Percentiles rank a stretch among this genome's conserved stretches.
phyloP scores from a whole-genome alignment of 2,329 filamentous ascomycete species.

The Cladorrhinum sp. region DNA sequence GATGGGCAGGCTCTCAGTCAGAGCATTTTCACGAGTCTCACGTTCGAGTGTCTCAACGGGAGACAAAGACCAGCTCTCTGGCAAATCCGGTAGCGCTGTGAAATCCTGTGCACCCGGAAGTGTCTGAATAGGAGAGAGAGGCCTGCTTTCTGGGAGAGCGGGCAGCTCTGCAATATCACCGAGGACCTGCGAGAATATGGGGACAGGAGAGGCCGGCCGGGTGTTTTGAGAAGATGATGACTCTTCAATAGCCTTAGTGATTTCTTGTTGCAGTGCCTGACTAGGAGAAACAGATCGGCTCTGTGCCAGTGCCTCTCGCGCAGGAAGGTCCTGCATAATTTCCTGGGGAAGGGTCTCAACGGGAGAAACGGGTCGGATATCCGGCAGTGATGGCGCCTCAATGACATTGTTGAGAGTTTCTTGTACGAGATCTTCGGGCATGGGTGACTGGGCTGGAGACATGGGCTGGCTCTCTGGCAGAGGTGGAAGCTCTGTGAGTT shows the following conservation, averaged over 20 bases:
- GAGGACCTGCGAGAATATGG: neutral
- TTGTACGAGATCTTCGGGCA: neutral
- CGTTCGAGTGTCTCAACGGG: neutral
- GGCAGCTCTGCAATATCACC: neutral
- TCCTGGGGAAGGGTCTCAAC: neutral
- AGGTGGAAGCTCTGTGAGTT: neutral
- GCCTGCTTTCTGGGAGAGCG: conserved; percentile 11
- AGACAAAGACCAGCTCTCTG: neutral
- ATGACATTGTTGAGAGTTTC: neutral
- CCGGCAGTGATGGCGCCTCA: neutral
- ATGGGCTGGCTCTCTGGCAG: conserved; percentile 1
- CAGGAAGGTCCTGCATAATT: neutral
- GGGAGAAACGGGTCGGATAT: neutral
- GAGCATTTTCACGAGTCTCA: neutral
- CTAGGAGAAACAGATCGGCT: conserved; percentile 6
- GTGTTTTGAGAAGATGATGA: too few relatives aligned
- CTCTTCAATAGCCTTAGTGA: neutral
- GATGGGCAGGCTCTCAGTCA: neutral
- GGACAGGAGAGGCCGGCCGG: neutral
- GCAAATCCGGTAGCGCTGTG: neutral
- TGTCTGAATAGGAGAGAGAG: neutral
- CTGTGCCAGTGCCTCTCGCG: neutral
- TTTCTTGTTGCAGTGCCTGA: neutral
- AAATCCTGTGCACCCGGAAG: neutral
- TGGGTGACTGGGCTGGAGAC: neutral